Percentiles rank a stretch among this genome's conserved stretches.
phyloP scores from a whole-genome alignment of 2,329 filamentous ascomycete species.

The Juglanconis sp. region DNA sequence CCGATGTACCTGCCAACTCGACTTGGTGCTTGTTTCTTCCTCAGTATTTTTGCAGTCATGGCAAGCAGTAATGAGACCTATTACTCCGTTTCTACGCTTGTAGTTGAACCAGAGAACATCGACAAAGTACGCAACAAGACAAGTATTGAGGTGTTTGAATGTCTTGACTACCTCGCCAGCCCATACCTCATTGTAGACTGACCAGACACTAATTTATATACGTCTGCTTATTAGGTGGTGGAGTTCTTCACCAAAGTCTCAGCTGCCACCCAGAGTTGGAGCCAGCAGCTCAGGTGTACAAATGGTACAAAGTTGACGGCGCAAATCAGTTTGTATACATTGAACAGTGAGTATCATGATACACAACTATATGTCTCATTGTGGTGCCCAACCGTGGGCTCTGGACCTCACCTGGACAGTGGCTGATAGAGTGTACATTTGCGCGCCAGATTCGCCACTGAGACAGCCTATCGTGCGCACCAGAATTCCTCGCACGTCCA shows the following conservation, averaged over 20 bases:
- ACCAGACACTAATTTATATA: neutral
- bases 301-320: constrained; percentile 9
- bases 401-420: too few species aligned
- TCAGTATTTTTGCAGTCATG: neutral
- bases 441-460: constrained; percentile 3
- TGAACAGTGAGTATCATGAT: constrained; percentile 1
- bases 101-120: neutral
- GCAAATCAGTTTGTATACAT: constrained; percentile 5
- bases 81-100: constrained; percentile 5
- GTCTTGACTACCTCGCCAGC: neutral
- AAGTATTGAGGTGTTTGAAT: too few species aligned
- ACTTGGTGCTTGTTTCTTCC: too few species aligned
- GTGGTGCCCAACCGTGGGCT: too few species aligned
- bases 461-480: constrained; percentile 2
- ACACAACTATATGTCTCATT: too few species aligned
- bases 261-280: neutral
- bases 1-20: too few species aligned
- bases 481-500: constrained; percentile 7
- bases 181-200: neutral
- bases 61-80: neutral
- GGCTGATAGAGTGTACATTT: too few species aligned
- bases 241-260: constrained; percentile 9
- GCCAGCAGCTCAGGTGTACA: constrained; percentile 1
- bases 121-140: neutral
- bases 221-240: neutral